Evolutionary conservation across 2,329 filamentous ascomycete genomes (phyloP).

Genomic region (Fusarium caatingaense): DNA sequence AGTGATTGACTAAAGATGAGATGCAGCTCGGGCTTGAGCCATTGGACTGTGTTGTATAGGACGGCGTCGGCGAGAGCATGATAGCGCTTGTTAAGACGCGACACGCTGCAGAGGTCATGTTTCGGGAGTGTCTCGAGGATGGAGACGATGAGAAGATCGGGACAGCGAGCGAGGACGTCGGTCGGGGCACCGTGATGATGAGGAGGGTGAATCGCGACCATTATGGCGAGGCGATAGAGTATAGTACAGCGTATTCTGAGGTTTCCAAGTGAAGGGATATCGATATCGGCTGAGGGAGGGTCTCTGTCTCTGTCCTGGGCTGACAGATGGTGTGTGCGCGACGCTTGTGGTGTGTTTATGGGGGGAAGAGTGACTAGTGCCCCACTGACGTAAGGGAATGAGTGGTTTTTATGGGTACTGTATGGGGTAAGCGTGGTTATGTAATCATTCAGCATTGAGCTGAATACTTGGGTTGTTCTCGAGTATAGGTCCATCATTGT

Average conservation of each 20-base stretch:
- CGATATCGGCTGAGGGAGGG: not conserved
- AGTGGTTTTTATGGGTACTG: conserved; percentile 27
- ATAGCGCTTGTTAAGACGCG: conserved; percentile 56
- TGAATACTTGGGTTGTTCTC: conserved; percentile 1
- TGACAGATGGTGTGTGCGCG: conserved; percentile 20
- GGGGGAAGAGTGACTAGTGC: conserved; percentile 17
- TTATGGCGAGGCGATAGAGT: not conserved
- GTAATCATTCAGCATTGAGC: conserved; percentile 9
- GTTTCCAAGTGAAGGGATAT: not conserved
- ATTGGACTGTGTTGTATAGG: conserved; percentile 60
- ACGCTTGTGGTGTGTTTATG: conserved; percentile 7
- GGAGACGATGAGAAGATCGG: conserved; percentile 54
- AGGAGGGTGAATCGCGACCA: conserved; percentile 21
- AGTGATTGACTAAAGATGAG: conserved; percentile 62
- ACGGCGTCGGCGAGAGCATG: conserved; percentile 60
- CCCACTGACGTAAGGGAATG: conserved; percentile 12
- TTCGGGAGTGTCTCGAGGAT: conserved; percentile 55
- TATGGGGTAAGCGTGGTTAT: conserved; percentile 28
- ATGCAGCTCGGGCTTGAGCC: conserved; percentile 60
- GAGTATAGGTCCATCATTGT: too few species aligned
- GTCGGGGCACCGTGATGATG: conserved; percentile 6
- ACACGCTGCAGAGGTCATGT: conserved; percentile 57
- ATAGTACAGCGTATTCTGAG: not conserved
- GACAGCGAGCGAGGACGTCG: conserved; percentile 47
- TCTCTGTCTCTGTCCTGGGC: not conserved